A percentile compares a stretch with the other conserved stretches of the same genome.
phyloP scores from a whole-genome alignment of 2,329 filamentous ascomycete species.

The Ophiobolus disseminans region DNA sequence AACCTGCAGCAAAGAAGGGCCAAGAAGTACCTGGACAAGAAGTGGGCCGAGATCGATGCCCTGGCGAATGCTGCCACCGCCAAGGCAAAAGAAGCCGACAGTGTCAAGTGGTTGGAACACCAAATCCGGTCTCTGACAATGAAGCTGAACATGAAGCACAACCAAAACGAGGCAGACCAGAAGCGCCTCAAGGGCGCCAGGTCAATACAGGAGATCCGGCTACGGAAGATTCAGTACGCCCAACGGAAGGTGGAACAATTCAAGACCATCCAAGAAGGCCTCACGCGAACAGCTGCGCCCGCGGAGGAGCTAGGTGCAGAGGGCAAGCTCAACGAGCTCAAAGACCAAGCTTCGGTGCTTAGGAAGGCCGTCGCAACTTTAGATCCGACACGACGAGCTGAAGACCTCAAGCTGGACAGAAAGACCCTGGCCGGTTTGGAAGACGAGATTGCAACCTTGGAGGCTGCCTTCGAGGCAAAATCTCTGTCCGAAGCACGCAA shows the following conservation, averaged over 20 bases:
- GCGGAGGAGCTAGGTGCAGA: slow-evolving; percentile 32
- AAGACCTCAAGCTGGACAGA: slow-evolving; percentile 17
- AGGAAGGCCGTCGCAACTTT: slow-evolving; percentile 22
- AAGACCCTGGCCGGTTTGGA: slow-evolving; percentile 17
- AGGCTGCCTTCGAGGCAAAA: slow-evolving; percentile 34
- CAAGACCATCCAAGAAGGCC: slow-evolving; percentile 23
- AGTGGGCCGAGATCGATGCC: slow-evolving; percentile 33
- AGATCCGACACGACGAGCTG: slow-evolving; percentile 16
- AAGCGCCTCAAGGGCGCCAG: slow-evolving; percentile 31
- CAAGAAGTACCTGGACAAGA: slow-evolving; percentile 23
- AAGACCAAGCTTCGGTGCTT: slow-evolving; percentile 13
- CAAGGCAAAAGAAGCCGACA: slow-evolving; percentile 23
- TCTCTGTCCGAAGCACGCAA: slow-evolving; percentile 17
- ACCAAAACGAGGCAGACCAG: slow-evolving; percentile 34
- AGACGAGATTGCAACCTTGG: slow-evolving; percentile 24
- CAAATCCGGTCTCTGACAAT: slow-evolving; percentile 30
- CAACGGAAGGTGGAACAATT: slow-evolving; percentile 32
- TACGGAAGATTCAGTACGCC: slow-evolving; percentile 32
- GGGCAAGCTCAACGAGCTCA: slow-evolving; percentile 23
- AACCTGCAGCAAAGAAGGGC: slow-evolving; percentile 25
- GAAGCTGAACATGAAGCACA: slow-evolving; percentile 35
- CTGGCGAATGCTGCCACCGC: slow-evolving; percentile 24
- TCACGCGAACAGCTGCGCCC: slow-evolving; percentile 19
- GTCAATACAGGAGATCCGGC: slow-evolving; percentile 29
- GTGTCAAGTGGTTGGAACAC: slow-evolving; percentile 33